phyloP scores from a whole-genome alignment of 2,329 filamentous ascomycete species.

The Epichloe festucae region DNA sequence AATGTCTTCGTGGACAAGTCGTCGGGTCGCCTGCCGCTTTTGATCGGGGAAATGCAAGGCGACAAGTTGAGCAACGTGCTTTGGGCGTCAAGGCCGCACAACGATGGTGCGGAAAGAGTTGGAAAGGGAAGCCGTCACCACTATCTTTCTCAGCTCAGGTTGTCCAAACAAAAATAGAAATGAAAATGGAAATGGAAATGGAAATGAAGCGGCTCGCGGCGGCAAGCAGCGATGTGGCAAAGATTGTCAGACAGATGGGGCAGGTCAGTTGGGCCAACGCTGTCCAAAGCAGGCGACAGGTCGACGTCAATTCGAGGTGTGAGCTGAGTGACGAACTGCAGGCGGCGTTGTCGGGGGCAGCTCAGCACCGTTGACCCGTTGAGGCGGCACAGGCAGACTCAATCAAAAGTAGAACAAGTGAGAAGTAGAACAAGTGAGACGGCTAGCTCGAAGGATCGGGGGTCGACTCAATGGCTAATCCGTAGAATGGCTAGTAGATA shows the following conservation, averaged over 20 bases:
- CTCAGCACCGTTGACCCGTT: constrained; percentile 4
- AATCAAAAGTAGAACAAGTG: not conserved
- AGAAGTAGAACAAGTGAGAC: constrained; percentile 1
- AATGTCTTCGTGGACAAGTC: not conserved
- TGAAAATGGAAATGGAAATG: not conserved
- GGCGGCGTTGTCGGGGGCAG: constrained; percentile 3
- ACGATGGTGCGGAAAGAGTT: not conserved
- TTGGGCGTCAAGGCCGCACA: not conserved
- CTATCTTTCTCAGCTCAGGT: not conserved
- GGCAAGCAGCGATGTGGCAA: constrained; percentile 2
- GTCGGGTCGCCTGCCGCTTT: not conserved
- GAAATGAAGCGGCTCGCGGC: not conserved
- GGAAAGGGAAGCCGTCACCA: not conserved
- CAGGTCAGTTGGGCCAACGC: not conserved
- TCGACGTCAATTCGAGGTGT: not conserved
- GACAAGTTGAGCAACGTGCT: not conserved
- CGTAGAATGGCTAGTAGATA: no score
- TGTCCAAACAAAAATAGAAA: not conserved
- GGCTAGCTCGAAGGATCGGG: constrained; percentile 2
- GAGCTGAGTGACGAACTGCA: constrained; percentile 6
- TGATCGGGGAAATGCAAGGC: not conserved
- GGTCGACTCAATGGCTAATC: not conserved
- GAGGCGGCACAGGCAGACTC: constrained; percentile 1
- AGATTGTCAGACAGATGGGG: not conserved
- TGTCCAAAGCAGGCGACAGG: not conserved